phyloP scores from a whole-genome alignment of 257 asterid species.

The Solanum sitiens region DNA sequence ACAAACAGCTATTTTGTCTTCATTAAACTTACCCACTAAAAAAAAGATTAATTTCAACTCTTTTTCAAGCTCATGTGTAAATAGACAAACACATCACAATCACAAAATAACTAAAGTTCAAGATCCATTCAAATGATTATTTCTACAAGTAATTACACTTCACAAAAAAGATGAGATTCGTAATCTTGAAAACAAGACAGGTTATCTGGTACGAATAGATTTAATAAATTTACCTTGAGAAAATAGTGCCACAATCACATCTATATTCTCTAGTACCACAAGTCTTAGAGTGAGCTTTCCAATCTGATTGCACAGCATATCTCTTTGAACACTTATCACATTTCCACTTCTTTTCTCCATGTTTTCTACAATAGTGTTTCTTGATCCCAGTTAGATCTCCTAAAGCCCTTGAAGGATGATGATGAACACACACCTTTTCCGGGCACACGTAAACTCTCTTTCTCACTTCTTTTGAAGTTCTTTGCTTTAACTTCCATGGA shows the following conservation, averaged over 20 bases:
- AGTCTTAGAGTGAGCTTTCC: constrained; percentile 91
- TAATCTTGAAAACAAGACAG: background rate
- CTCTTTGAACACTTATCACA: constrained; percentile 82
- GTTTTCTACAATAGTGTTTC: constrained; percentile 83
- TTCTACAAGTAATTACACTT: background rate
- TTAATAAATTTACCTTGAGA: constrained; percentile 45
- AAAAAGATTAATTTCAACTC: background rate
- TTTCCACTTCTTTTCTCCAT: constrained; percentile 97
- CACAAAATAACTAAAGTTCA: background rate
- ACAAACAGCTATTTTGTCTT: background rate
- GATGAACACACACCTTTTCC: constrained; percentile 66
- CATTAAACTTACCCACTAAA: background rate
- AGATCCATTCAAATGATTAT: background rate
- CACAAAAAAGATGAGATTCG: background rate
- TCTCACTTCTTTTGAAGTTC: constrained; percentile 51
- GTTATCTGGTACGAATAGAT: background rate
- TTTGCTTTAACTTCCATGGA: constrained; percentile 92
- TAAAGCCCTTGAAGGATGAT: constrained; percentile 79
- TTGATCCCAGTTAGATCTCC: constrained; percentile 92
- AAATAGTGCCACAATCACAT: constrained; percentile 85
- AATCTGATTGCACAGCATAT: constrained; percentile 85
- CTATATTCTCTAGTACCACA: constrained; percentile 91
- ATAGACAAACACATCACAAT: background rate
- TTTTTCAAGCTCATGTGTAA: background rate
- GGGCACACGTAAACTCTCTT: constrained; percentile 92